A percentile compares a stretch with the other conserved stretches of the same genome.
These are phyloP conservation scores for Acaromyces ingoldii DNA, from an alignment of 1,284 basidiomycete genomes.

Conservation along the genomic window DNA sequence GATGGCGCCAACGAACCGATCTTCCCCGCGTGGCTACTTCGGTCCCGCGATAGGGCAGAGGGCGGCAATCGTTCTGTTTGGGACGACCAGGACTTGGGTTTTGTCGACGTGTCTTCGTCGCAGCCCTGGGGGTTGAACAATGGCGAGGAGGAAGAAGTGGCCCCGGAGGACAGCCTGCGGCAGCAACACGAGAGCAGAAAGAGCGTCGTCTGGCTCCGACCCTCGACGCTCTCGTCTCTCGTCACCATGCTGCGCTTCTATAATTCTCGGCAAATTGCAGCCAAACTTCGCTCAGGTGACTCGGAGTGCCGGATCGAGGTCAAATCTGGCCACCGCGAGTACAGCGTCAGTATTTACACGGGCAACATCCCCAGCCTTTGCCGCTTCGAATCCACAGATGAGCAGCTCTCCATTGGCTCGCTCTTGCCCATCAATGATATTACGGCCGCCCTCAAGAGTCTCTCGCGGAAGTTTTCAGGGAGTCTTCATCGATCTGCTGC, in stretches of 20 bases:
- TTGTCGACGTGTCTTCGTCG: constrained; percentile 18
- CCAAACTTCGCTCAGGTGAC: constrained; percentile 41
- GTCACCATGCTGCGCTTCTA: constrained; percentile 13
- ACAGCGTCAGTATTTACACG: constrained; percentile 40
- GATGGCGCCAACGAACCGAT: constrained; percentile 48
- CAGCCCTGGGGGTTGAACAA: constrained; percentile 4
- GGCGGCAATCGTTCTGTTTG: constrained; percentile 10
- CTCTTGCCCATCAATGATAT: constrained; percentile 41
- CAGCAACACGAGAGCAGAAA: neutral
- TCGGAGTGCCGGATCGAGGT: constrained; percentile 43
- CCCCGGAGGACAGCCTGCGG: constrained; percentile 8
- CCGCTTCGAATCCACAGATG: neutral
- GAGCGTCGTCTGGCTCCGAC: constrained; percentile 37
- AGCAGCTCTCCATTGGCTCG: constrained; percentile 2
- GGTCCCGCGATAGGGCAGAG: constrained; percentile 12
- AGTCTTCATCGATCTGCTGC: no score
- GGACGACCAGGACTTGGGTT: constrained; percentile 33
- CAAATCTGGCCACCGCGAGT: constrained; percentile 36
- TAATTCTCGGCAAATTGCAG: constrained; percentile 3
- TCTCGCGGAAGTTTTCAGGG: neutral
- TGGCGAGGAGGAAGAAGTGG: constrained; percentile 16
- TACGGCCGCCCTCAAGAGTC: constrained; percentile 21
- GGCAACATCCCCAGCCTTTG: neutral
- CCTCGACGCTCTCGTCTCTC: constrained; percentile 31
- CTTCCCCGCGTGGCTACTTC: constrained; percentile 48